phyloP scores from a whole-genome alignment of 495 filamentous ascomycete genomes.

The Aspergillus baeticus region DNA sequence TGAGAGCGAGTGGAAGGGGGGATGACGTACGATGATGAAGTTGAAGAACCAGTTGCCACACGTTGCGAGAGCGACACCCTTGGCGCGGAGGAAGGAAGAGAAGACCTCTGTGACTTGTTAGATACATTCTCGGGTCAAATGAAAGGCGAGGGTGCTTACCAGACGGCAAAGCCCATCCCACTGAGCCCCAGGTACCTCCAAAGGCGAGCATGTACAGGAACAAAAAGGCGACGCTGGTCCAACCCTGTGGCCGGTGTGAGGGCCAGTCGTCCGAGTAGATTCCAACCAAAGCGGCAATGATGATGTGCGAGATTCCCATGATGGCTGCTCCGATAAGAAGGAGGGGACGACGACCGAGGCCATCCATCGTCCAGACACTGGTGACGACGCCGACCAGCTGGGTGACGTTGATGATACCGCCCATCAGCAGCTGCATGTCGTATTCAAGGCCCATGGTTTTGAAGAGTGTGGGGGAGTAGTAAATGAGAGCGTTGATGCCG shows the following conservation, averaged over 20 bases:
- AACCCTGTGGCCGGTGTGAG: slow-evolving; percentile 43
- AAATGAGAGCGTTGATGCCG: slow-evolving; percentile 52
- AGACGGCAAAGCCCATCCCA: slow-evolving; percentile 47
- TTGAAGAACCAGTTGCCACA: slow-evolving; percentile 58
- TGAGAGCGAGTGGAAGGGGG: background rate
- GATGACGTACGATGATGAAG: slow-evolving; percentile 48
- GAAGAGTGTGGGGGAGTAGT: slow-evolving; percentile 59
- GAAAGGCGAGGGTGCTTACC: slow-evolving; percentile 13
- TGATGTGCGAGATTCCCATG: slow-evolving; percentile 50
- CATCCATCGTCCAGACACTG: slow-evolving; percentile 52
- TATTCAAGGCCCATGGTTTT: slow-evolving; percentile 55
- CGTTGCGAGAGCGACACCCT: slow-evolving; percentile 52
- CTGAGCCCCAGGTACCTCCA: slow-evolving; percentile 46
- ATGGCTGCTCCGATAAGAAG: slow-evolving; percentile 44
- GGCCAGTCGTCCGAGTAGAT: slow-evolving; percentile 45
- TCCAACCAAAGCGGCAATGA: slow-evolving; percentile 50
- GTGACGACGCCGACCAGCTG: slow-evolving; percentile 49
- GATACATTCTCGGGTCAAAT: background rate
- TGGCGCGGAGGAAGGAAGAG: slow-evolving; percentile 50
- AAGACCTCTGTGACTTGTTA: slow-evolving; percentile 39
- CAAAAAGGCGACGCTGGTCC: slow-evolving; percentile 47
- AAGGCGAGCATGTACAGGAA: slow-evolving; percentile 51
- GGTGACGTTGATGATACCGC: slow-evolving; percentile 55
- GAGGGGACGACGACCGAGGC: slow-evolving; percentile 44
- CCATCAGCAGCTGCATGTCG: slow-evolving; percentile 58